Base-by-base conservation (phyloP, 2,329 filamentous ascomycete species). In the Diaporthe sp. region DNA sequence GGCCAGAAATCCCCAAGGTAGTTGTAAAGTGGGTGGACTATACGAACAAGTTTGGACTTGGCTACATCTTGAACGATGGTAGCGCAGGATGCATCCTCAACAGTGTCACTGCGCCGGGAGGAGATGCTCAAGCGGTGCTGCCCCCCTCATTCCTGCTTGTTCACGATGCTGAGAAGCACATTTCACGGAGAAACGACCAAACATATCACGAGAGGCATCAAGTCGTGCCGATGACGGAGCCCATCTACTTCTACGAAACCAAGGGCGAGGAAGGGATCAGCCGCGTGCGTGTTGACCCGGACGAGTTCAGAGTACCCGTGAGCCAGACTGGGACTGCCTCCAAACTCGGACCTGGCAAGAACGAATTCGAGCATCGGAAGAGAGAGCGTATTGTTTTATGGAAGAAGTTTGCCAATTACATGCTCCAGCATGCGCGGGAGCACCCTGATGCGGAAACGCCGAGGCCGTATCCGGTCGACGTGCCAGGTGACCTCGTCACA, bases 1-100 rank as follows among this genome's bases (percentile, higher is more conserved):
- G 88, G 73, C 85, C 89, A 81, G 81, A 92, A 77, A 83, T 93
- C 81, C 89, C 93, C 81, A 85, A 92, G 81, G 90, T 93, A 60
- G 91, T 93, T 17, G 90, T 93, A 15, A 95, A 96, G 81, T 97
- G 94, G 94, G 94, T 97, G 9, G 94, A 97, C 82, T 97, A 97
- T 83, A 95, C 94, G 76, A 95, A 95, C 84, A 95, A 95, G 82
- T 95, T 95, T 82, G 94, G 94, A 17, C 88, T 97, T 22, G 94
- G 94, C 49, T 97, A 96, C 81, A 95, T 96, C 75, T 86, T 97
- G 72, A 94, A 94, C 77, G 94, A 96, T 78, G 94, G 94, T 42
- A 95, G 92, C 77, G 92, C 96, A 28, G 94, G 94, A 22, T 95
- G 93, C 78, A 90, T 93, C 67, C 85, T 92, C 70, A 86, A 88